Base-by-base conservation (phyloP, 202 grass and related monocot species). In the Cymbopogon flexuosus region DNA sequence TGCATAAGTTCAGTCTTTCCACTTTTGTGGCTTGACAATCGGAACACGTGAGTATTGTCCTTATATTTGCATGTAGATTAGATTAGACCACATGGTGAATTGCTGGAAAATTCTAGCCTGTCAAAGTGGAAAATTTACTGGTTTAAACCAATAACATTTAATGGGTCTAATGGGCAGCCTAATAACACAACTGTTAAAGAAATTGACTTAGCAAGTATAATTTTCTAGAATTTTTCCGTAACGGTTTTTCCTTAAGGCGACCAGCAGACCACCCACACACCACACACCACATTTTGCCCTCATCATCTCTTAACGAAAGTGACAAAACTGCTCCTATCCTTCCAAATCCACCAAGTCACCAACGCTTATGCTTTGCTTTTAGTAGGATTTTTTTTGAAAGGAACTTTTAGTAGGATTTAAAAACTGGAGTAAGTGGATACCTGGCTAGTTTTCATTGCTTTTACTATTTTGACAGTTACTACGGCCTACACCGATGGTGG, bases 391-490 rank as follows among this genome's bases (percentile, higher is more conserved):
- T 3, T n/a, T n/a, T n/a, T n/a, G n/a, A n/a, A n/a, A n/a, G n/a
- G n/a, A n/a, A 6, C 34, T 52, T 36, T 39, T 22, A 12, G 51
- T 88, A 46, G 61, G 72, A 59, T 75, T 59, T 59, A 2, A 59
- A 75, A 75, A 24, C 14, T 75, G 52, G 52, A 59, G 52, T 37
- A 75, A 59, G 72, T 41, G 34, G 35, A 75, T 24, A 58, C 11
- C n/a, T 58, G 10, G 18, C 49, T 75, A 35, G 1, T 51, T 51
- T 51, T 51, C 47, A 65, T 60, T 84, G 33, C 68, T 83, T 5
- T 64, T 71, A 24, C 75, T 78, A 22, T 65, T 65, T 30, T 63
- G 14, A 31, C 88, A 90, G 88, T 12, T 79, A 70, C 49, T 63
- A 73, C 75, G 54, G 43, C 13, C 22, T 19, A 79, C 16, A 29